Base-by-base conservation (phyloP, 129 eudicot genomes). In the Heracleum sosnowskyi region DNA sequence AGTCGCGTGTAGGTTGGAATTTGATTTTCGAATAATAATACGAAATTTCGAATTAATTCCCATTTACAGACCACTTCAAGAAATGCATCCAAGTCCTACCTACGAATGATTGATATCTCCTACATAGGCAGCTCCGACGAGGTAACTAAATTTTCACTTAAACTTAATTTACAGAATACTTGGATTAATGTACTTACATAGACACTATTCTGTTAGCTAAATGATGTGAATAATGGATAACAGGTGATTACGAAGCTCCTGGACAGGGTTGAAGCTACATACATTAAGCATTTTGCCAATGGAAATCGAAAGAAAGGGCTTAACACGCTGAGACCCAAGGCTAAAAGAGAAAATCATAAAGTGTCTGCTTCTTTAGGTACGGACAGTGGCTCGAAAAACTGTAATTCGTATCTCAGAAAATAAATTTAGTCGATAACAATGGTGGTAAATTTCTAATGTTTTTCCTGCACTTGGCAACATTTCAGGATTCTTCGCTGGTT, bases 81-180 rank as follows among this genome's bases (percentile, higher is more conserved):
- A 78, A 81, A 70, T 35, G 89, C 89, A 4, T 85, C 91, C 2
- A 79, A 82, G 80, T 77, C 86, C 42, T 89, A 89, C 78, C 64
- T 89, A 74, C 72, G 62, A 76, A 89, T 83, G 88, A 79, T 89
- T 11, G 94, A 89, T 60, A 89, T 80, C 41, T 89, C 91, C 57
- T 89, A 85, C 75, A 81, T 90, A n/a, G 77, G 88, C 81, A 84
- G 83, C 83, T 87, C 89, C 29, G 89, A 90, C 72, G 94, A 87
- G 91, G 93, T 89, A 68, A 66, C 66, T 12, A 55, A 24, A 7
- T 45, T 28, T n/a, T n/a, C n/a, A n/a, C n/a, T n/a, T n/a, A n/a
- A n/a, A n/a, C n/a, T n/a, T n/a, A n/a, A n/a, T n/a, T n/a, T n/a
- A n/a, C n/a, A n/a, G n/a, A n/a, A n/a, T n/a, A n/a, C n/a, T n/a